Percentiles rank a stretch among this genome's conserved stretches.
phyloP scores from a whole-genome alignment of 139 green algal genomes.

The Tetratostichococcus sp. region DNA sequence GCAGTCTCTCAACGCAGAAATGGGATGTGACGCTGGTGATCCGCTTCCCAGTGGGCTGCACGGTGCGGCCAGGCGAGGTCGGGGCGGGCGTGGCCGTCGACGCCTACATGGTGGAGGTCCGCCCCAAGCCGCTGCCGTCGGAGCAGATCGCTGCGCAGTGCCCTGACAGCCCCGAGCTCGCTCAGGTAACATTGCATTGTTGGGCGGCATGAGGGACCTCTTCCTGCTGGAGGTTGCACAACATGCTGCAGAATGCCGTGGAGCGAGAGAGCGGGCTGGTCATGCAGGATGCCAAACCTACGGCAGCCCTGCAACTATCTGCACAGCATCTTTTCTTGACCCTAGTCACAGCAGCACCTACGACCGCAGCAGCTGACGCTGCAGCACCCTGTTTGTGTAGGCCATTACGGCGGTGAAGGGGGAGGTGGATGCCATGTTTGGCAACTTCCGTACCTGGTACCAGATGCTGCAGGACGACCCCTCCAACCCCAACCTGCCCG shows the following conservation, averaged over 20 bases:
- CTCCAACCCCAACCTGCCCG: background rate
- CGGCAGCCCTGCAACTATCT: too few species aligned
- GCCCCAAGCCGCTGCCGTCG: background rate
- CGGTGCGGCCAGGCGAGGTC: background rate
- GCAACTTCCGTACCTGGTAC: background rate
- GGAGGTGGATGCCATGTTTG: background rate
- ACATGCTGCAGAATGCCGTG: too few species aligned
- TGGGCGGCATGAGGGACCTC: too few species aligned
- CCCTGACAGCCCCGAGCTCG: background rate
- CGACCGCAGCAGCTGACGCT: background rate
- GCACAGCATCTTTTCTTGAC: too few species aligned
- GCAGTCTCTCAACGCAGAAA: too few species aligned
- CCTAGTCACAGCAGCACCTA: too few species aligned
- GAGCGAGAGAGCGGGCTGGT: too few species aligned
- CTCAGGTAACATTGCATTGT: background rate
- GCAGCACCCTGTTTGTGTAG: background rate
- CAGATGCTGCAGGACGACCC: background rate
- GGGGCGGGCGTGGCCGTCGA: background rate
- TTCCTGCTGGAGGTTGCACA: too few species aligned
- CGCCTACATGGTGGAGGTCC: background rate
- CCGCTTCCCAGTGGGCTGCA: background rate
- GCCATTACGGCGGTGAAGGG: background rate
- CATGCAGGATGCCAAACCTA: too few species aligned
- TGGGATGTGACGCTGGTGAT: background rate
- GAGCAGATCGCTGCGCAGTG: background rate